These are phyloP conservation scores for Amphicarpaea edgeworthii DNA, from an alignment of 306 rosid species.

Conservation along the genomic window DNA sequence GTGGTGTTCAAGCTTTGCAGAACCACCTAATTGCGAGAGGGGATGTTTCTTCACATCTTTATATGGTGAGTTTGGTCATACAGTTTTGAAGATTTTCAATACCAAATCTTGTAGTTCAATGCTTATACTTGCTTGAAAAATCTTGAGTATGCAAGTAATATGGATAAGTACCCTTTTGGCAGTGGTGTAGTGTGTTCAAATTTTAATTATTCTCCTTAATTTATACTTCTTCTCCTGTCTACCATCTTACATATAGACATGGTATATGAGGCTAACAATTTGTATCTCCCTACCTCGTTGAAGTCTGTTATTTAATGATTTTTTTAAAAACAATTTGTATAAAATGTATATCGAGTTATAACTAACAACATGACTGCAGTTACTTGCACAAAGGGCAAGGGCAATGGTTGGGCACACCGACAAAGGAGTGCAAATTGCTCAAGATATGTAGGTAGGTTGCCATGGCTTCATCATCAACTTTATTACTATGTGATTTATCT, in stretches of 20 bases:
- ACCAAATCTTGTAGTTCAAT: conserved; percentile 9
- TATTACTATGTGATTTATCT: background rate
- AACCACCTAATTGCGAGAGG: no score
- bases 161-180: conserved; percentile 10
- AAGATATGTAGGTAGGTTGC: conserved; percentile 70
- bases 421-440: conserved; percentile 90
- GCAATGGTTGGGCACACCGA: conserved; percentile 92
- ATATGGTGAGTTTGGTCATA: no score
- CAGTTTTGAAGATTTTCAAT: no score
- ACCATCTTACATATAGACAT: conserved; percentile 12
- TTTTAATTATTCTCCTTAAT: conserved; percentile 14
- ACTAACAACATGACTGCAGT: conserved; percentile 60
- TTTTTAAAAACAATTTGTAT: background rate
- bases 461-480: conserved; percentile 37
- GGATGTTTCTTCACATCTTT: no score
- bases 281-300: conserved; percentile 18
- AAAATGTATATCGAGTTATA: conserved; percentile 39
- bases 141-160: no score
- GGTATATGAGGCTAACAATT: conserved; percentile 1
- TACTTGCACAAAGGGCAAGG: conserved; percentile 82
- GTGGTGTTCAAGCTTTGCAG: no score
- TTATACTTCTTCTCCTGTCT: conserved; percentile 10
- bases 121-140: no score
- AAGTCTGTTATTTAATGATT: background rate
- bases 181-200: conserved; percentile 9